Evolutionary conservation across 768 basidiomycete genomes (phyloP).

Genomic region (Mycena leptocephala): DNA sequence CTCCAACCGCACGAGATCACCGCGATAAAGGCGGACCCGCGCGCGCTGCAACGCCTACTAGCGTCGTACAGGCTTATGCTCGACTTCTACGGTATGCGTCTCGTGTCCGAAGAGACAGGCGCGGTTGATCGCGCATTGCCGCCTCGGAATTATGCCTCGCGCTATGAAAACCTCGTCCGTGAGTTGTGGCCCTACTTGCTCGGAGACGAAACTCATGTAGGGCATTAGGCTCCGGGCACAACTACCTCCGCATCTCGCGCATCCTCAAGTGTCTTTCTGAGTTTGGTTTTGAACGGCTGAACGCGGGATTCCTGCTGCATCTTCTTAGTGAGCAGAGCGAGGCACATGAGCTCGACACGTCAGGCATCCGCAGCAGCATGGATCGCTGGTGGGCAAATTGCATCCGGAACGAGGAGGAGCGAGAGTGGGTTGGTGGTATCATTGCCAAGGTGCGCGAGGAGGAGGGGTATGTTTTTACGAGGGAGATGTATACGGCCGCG

Average conservation of each 20-base stretch:
- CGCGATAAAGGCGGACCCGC: constrained; percentile 67
- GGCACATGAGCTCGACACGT: constrained; percentile 64
- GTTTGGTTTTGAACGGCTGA: constrained; percentile 75
- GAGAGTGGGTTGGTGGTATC: constrained; percentile 67
- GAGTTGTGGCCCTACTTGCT: constrained; percentile 45
- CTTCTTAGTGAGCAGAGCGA: constrained; percentile 82
- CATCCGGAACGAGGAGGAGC: constrained; percentile 72
- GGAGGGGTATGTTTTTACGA: constrained; percentile 66
- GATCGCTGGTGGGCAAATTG: constrained; percentile 88
- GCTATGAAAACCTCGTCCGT: constrained; percentile 80
- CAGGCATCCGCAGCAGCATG: constrained; percentile 72
- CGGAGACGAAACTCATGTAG: constrained; percentile 14
- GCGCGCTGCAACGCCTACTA: constrained; percentile 66
- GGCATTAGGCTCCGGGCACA: constrained; percentile 67
- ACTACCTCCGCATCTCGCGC: constrained; percentile 83
- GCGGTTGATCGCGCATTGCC: constrained; percentile 67
- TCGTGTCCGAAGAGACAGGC: constrained; percentile 72
- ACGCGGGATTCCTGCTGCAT: constrained; percentile 79
- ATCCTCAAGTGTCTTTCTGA: constrained; percentile 85
- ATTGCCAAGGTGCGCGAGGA: constrained; percentile 66
- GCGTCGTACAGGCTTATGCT: constrained; percentile 83
- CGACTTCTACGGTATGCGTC: constrained; percentile 85
- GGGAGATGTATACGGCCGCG: constrained; percentile 69
- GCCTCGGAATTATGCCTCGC: constrained; percentile 63
- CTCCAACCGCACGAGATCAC: constrained; percentile 77